Base-by-base conservation (phyloP, 2,329 filamentous ascomycete species). In the Thelonectria blattea region DNA sequence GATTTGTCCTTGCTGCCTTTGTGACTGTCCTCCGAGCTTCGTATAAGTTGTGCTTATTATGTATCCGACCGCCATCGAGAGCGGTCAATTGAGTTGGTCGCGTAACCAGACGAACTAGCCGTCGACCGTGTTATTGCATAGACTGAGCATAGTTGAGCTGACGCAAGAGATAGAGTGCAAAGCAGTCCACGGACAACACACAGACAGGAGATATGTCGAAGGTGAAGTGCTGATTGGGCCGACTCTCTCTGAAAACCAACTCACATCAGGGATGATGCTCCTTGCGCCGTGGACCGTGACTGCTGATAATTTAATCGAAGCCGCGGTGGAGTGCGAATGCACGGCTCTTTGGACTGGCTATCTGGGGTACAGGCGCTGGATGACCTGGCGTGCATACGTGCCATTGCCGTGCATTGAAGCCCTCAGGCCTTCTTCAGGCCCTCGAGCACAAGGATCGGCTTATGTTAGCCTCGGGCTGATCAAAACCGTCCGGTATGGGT, bases 321-420 rank as follows among this genome's bases (percentile, higher is more conserved):
- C 60, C 22, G 32, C 56, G 52, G 67, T 70, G 67, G 67, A 67
- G 58, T 30, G 32, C 14, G 18, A 39, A 45, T 43, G 58, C 62
- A 50, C 53, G 66, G 50, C 37, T 18, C 41, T 45, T 61, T 37
- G 51, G 46, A 61, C 50, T 56, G 50, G 63, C 49, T 63, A 64
- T 69, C 67, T 63, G 67, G 67, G 67, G 67, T 69, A 56, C 67
- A 69, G 64, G 15, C 60, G 55, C 46, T 58, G 58, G 67, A 32
- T 60, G 54, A 43, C 49, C 39, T 39, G 49, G 27, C 58, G 52
- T 62, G 62, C 58, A 64, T 54, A 63, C 49, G 63, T 61, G 65
- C 53, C 52, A 61, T 63, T 63, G 60, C 49, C 58, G 58, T 66
- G 63, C 65, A 68, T 62, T 54, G 39, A 52, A 41, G 42, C 41